A percentile compares a stretch with the other conserved stretches of the same genome.
Evolutionary conservation across 169 alveolate species (phyloP).

Genomic region (Cryptosporidium andersoni): DNA sequence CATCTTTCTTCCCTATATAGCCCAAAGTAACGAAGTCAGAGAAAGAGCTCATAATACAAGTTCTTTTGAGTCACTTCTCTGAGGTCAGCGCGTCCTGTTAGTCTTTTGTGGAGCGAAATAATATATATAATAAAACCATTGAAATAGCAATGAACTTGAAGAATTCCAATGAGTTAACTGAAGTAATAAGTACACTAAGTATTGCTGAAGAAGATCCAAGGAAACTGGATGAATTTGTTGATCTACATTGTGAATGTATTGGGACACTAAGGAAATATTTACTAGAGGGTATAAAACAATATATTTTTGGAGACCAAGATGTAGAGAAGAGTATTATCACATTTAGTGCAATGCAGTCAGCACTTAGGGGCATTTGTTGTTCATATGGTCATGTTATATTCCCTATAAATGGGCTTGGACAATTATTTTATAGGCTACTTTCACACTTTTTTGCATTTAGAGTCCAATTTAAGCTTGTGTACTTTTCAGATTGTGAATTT

Average conservation of each 20-base stretch:
- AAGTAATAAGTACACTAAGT: conserved; percentile 27
- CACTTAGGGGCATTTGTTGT: conserved; percentile 49
- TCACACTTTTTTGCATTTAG: conserved; percentile 12
- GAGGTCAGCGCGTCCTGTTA: neutral
- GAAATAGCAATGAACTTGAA: neutral
- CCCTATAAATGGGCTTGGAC: conserved; percentile 54
- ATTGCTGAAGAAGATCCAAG: conserved; percentile 28
- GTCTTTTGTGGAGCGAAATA: neutral
- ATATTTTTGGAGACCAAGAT: conserved; percentile 22
- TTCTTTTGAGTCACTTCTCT: neutral
- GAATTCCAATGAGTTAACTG: conserved; percentile 5
- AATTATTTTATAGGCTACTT: conserved; percentile 43
- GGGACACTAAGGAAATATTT: conserved; percentile 57
- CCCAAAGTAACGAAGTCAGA: neutral
- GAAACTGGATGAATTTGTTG: conserved; percentile 52
- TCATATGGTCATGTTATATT: conserved; percentile 38
- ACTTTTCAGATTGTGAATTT: neutral
- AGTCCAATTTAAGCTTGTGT: neutral
- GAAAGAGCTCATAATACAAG: too few relatives aligned
- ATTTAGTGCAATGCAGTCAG: conserved; percentile 24
- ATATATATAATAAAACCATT: neutral
- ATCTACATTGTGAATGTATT: conserved; percentile 69
- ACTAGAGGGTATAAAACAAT: conserved; percentile 56
- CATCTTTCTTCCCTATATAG: neutral
- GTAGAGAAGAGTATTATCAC: conserved; percentile 8